phyloP scores from a whole-genome alignment of 371 early-diverging fungal genomes.

The Mortierella sp. region DNA sequence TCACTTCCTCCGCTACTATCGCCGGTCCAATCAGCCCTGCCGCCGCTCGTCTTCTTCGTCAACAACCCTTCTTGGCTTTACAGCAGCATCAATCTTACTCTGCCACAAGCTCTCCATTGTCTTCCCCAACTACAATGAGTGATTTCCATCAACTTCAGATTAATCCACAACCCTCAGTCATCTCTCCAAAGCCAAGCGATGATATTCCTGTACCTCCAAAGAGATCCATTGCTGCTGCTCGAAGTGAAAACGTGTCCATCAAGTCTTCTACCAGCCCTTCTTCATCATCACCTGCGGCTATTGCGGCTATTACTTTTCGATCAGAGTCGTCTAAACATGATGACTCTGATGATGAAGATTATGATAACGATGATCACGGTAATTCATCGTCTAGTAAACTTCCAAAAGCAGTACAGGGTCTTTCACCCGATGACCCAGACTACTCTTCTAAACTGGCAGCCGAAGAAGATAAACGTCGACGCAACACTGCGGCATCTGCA shows the following conservation, averaged over 20 bases:
- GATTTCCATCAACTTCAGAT: constrained; percentile 42
- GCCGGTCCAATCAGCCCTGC: constrained; percentile 33
- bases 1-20: neutral
- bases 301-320: constrained; percentile 18
- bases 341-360: constrained; percentile 23
- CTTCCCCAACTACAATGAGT: constrained; percentile 51
- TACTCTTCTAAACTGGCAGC: constrained; percentile 54
- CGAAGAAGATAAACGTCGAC: constrained; percentile 87
- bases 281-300: constrained; percentile 18
- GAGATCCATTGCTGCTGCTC: constrained; percentile 6
- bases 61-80: constrained; percentile 41
- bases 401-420: constrained; percentile 24
- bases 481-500: constrained; percentile 96
- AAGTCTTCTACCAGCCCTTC: constrained; percentile 17
- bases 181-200: constrained; percentile 29
- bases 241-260: constrained; percentile 9
- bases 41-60: constrained; percentile 40
- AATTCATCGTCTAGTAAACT: constrained; percentile 1
- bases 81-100: constrained; percentile 18
- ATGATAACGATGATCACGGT: constrained; percentile 10
- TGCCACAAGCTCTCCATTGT: constrained; percentile 23
- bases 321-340: constrained; percentile 4
- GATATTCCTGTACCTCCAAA: constrained; percentile 9
- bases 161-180: constrained; percentile 11
- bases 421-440: constrained; percentile 32